Conservation (phyloP, 1,284 basidiomycete species). For the Sporisorium sorghi region DNA sequence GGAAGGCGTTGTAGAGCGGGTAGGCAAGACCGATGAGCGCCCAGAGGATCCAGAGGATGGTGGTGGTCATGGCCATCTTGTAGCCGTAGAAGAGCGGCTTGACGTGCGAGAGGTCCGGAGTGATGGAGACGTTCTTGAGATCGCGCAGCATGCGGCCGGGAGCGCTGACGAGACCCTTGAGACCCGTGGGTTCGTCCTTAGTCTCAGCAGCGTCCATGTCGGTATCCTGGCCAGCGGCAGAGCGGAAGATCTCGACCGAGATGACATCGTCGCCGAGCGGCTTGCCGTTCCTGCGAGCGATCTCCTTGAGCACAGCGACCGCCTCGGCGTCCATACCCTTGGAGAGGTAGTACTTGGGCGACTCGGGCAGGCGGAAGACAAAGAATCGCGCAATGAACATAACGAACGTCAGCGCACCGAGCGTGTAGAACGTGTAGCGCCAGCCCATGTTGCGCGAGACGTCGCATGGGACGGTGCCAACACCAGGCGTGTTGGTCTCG, state of each 20-base stretch:
- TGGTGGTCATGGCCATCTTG: constrained; percentile 62
- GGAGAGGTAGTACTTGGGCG: constrained; percentile 73
- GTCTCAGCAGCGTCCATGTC: constrained; percentile 37
- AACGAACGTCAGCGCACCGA: constrained; percentile 75
- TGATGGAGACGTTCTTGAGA: constrained; percentile 36
- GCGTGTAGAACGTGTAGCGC: constrained; percentile 47
- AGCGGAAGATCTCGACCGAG: constrained; percentile 64
- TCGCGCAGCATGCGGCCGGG: constrained; percentile 24
- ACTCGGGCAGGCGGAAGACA: constrained; percentile 91
- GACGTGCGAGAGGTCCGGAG: constrained; percentile 61
- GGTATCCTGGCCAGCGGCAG: constrained; percentile 64
- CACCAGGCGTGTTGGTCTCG: too few species aligned
- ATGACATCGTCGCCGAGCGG: constrained; percentile 62
- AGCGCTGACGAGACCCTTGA: constrained; percentile 21
- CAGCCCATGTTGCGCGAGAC: constrained; percentile 37
- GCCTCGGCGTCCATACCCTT: constrained; percentile 57
- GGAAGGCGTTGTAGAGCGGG: constrained; percentile 68
- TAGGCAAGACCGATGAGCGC: constrained; percentile 68
- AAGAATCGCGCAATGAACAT: constrained; percentile 85
- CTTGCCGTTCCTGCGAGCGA: constrained; percentile 54
- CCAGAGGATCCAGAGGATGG: constrained; percentile 63
- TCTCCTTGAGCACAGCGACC: constrained; percentile 54
- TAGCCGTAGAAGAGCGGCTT: constrained; percentile 60
- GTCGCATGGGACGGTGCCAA: too few species aligned
- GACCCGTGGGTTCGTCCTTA: constrained; percentile 29